phyloP scores from a whole-genome alignment of 495 filamentous ascomycete genomes.

The Penicillium ochrochloron region DNA sequence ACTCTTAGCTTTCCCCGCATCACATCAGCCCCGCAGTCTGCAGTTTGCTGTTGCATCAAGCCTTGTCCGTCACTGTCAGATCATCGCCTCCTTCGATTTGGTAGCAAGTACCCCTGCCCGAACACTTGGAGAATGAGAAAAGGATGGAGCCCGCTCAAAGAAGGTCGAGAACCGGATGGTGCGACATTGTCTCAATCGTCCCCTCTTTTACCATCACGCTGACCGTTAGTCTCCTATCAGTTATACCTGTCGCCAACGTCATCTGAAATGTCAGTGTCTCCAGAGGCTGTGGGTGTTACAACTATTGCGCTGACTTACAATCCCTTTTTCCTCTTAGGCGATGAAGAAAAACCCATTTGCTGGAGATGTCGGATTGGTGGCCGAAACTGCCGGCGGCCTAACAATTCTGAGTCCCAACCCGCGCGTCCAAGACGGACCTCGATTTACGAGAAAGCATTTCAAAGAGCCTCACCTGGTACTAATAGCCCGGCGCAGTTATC shows the following conservation, averaged over 20 bases:
- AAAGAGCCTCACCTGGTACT: neutral
- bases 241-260: slow-evolving; percentile 2
- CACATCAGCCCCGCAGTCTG: neutral
- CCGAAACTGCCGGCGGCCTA: neutral
- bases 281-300: neutral
- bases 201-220: neutral
- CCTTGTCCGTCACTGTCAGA: neutral
- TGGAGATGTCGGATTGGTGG: slow-evolving; percentile 2
- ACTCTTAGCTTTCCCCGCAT: neutral
- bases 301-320: neutral
- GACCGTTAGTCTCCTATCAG: neutral
- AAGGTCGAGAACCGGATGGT: slow-evolving; percentile 1
- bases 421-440: slow-evolving; percentile 1
- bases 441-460: neutral
- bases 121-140: slow-evolving; percentile 3
- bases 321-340: neutral
- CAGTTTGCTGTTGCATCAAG: neutral
- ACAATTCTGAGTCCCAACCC: neutral
- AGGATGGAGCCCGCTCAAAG: neutral
- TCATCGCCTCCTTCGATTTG: neutral
- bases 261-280: slow-evolving; percentile 1
- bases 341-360: slow-evolving; percentile 3
- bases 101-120: neutral
- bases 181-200: neutral
- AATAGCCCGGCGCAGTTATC: neutral